Base-by-base conservation (phyloP, 2,329 filamentous ascomycete species). In the Exophiala aquamarina region DNA sequence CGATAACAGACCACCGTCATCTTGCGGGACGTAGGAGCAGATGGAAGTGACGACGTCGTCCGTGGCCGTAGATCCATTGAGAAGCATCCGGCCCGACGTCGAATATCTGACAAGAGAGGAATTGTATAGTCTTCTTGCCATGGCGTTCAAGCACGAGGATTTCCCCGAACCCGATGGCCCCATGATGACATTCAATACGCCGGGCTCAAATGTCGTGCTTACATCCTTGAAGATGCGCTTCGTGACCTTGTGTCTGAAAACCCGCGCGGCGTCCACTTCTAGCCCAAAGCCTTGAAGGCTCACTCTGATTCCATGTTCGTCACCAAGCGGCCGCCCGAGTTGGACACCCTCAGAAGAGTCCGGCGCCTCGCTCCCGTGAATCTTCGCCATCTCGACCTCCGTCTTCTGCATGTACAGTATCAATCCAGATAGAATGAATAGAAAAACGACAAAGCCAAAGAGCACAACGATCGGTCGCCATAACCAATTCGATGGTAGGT, bases 1-100 rank as follows among this genome's bases (percentile, higher is more conserved):
- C 3, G 89, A 89, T 41, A 92, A 85, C 7, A 94, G 74, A 0
- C 80, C 77, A 1, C 87, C 84, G 70, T 95, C 89, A 55, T 94
- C 88, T 65, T 95, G 89, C 69, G 94, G 89, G 15, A 94, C 89
- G 61, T 90, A 94, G 38, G 82, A 41, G 82, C 82, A 48, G 79
- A 85, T 44, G 90, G 74, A 42, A 78, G 74, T 17, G 81, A 79
- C 57, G 91, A 86, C 0, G 71, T 71, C 9, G 71, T 65, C 76
- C 0, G 84, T 86, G 0, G 86, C 86, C 1, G 77, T 68, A 1
- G 84, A 79, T 0, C 79, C 82, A 56, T 91, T 90, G 62, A 89
- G 88, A 0, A 77, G 75, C 63, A 91, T 77, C 36, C 73, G 75
- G 0, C 87, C 87, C 4, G 71, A 73, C 2, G 78, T 70, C 3